Evolutionary conservation across 345 rosid genomes (phyloP), one percentile per base, ranked within the genome.

Genomic region (Citrus australasica): DNA sequence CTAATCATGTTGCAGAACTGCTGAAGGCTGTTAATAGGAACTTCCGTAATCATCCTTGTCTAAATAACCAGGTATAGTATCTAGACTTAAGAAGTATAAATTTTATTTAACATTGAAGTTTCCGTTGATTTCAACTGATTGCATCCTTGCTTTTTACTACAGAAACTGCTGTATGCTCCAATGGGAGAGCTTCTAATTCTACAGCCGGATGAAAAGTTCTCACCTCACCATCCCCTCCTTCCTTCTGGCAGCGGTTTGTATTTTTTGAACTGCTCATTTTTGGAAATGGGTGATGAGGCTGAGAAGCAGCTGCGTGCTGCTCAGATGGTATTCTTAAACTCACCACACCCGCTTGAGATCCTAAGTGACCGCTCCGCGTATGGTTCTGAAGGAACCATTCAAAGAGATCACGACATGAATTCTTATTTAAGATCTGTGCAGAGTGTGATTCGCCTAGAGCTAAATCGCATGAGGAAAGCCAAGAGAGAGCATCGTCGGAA

Each of bases 321-420:
- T 21, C 85, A 87, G 82, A 87, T 73, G 60, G 81, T 85, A 53
- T 97, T 94, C 88, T 84, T 97, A 55, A 94, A 94, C 81, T 90
- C 99, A 13, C 99, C 99, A n/a, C 99, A 97, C 76, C 99, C 99
- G 4, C 87, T 94, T 9, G 99, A 97, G 88, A 94, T 94, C 83
- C 88, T 97, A 40, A 90, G 97, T 21, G 98, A 97, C 64, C 88
- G 93, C 37, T 62, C 85, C 21, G 93, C 99, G 27, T 97, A 97
- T 69, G 99, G 98, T 59, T 86, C 97, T 0, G 94, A 87, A 77
- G 99, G 98, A 67, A 84, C 89, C 82, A 92, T 97, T 78, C 89
- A 88, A 62, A 90, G 97, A 85, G 92, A 97, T 80, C 99, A 97
- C 32, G 98, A 97, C 87, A 88, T 97, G 92, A 90, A 85, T 75